Conservation (phyloP, 371 early-diverging fungal genomes). For the Amoeboaphelidium protococcarum region DNA sequence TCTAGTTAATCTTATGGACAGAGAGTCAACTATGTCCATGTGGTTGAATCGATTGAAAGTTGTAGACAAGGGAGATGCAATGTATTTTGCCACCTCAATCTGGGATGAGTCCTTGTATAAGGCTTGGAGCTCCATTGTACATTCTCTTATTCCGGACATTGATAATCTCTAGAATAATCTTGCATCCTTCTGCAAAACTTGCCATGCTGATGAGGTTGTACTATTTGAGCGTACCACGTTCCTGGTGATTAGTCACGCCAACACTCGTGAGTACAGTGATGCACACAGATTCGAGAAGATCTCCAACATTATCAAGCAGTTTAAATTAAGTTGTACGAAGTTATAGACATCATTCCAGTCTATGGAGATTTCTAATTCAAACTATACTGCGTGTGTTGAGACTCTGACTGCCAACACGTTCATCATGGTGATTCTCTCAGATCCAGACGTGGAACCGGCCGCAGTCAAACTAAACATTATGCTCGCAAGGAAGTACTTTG, state of each 20-base stretch:
- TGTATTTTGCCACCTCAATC: slow-evolving; percentile 63
- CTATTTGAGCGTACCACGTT: slow-evolving; percentile 82
- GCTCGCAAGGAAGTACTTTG: slow-evolving; percentile 60
- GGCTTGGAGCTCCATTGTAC: slow-evolving; percentile 90
- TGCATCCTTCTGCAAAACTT: slow-evolving; percentile 39
- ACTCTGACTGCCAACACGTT: slow-evolving; percentile 78
- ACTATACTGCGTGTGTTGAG: slow-evolving; percentile 65
- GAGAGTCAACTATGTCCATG: too few relatives aligned
- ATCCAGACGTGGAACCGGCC: slow-evolving; percentile 59
- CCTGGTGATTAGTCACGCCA: slow-evolving; percentile 59
- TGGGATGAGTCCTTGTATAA: slow-evolving; percentile 87
- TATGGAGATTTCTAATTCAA: slow-evolving; percentile 56
- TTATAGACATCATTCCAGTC: slow-evolving; percentile 46
- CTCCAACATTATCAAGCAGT: slow-evolving; percentile 77
- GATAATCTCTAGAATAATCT: slow-evolving; percentile 43
- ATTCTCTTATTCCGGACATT: slow-evolving; percentile 77
- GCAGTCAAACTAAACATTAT: slow-evolving; percentile 55
- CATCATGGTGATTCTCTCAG: slow-evolving; percentile 69
- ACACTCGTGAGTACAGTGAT: slow-evolving; percentile 25
- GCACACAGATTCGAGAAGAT: slow-evolving; percentile 68
- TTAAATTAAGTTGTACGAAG: slow-evolving; percentile 55
- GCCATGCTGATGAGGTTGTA: slow-evolving; percentile 78
- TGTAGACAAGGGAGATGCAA: slow-evolving; percentile 37
- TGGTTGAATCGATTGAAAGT: too few relatives aligned
- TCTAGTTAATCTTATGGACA: slow-evolving; percentile 43